Conservation (phyloP, 2,329 filamentous ascomycete species). For the Aspergillus quadrilineatus region DNA sequence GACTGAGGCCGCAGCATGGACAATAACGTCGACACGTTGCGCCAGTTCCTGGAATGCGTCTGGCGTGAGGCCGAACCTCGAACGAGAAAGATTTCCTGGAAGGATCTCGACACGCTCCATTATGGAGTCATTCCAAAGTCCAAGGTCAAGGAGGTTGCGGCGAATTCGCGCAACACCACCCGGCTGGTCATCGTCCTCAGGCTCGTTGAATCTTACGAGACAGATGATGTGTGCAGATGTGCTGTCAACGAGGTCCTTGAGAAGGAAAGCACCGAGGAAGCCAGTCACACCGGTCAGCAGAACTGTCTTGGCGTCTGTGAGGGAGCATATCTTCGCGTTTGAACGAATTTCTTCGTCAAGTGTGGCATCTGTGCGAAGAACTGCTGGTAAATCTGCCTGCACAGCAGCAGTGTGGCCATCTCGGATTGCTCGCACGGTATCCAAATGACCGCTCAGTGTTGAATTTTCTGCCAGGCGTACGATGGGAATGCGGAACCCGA, state of each 20-base stretch:
- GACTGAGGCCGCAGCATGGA: slow-evolving; percentile 76
- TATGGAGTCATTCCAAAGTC: slow-evolving; percentile 73
- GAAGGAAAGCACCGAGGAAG: slow-evolving; percentile 72
- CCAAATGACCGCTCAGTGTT: slow-evolving; percentile 70
- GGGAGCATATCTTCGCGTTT: slow-evolving; percentile 54
- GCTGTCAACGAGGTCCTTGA: slow-evolving; percentile 65
- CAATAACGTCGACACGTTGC: slow-evolving; percentile 66
- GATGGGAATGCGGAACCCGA: slow-evolving; percentile 72
- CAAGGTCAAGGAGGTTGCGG: slow-evolving; percentile 73
- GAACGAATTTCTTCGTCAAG: slow-evolving; percentile 69
- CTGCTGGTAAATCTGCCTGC: slow-evolving; percentile 70
- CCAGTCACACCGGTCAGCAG: slow-evolving; percentile 74
- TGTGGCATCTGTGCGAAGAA: slow-evolving; percentile 64
- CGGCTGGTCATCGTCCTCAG: slow-evolving; percentile 62
- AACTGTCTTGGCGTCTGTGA: slow-evolving; percentile 67
- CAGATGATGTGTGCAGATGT: slow-evolving; percentile 70
- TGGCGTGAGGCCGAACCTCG: slow-evolving; percentile 65
- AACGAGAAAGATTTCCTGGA: slow-evolving; percentile 69
- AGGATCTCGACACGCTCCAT: slow-evolving; percentile 76
- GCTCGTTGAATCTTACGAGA: slow-evolving; percentile 70
- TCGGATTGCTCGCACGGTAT: slow-evolving; percentile 67
- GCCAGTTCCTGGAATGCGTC: slow-evolving; percentile 66
- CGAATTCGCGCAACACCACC: slow-evolving; percentile 71
- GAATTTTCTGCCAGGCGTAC: slow-evolving; percentile 68
- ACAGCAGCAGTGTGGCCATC: slow-evolving; percentile 73